phyloP scores from a whole-genome alignment of 2,329 filamentous ascomycete genomes.

The Penicillium sp. region DNA sequence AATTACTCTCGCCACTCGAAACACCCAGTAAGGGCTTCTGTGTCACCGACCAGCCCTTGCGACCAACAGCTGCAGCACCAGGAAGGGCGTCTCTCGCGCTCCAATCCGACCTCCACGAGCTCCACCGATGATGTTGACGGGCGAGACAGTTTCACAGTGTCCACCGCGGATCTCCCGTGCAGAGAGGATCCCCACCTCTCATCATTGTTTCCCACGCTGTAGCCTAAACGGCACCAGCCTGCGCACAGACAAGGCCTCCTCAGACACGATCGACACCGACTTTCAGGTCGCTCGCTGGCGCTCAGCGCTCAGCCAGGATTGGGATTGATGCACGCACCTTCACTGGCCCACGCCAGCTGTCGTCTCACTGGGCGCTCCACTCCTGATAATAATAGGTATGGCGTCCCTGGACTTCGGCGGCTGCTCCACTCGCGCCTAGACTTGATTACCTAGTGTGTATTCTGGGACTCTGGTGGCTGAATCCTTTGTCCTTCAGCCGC shows the following conservation, averaged over 20 bases:
- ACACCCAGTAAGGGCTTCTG: slow-evolving; percentile 7
- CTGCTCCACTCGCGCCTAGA: slow-evolving; percentile 19
- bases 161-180: slow-evolving; percentile 9
- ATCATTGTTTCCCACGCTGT: neutral
- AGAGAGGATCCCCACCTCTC: neutral
- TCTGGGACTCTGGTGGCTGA: slow-evolving; percentile 10
- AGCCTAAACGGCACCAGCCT: neutral
- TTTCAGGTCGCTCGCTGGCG: slow-evolving; percentile 1
- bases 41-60: slow-evolving; percentile 15
- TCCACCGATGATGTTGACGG: slow-evolving; percentile 3
- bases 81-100: slow-evolving; percentile 7
- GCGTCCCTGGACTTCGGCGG: slow-evolving; percentile 3
- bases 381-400: slow-evolving; percentile 22
- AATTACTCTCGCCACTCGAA: too few relatives aligned
- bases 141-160: slow-evolving; percentile 13
- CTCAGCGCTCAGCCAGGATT: slow-evolving; percentile 4
- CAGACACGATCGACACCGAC: slow-evolving; percentile 17
- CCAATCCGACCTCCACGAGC: slow-evolving; percentile 9
- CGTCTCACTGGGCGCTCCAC: slow-evolving; percentile 15
- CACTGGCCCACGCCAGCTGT: slow-evolving; percentile 14
- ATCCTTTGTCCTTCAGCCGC: slow-evolving; percentile 12
- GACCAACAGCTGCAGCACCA: slow-evolving; percentile 2
- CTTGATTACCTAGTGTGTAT: slow-evolving; percentile 13
- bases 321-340: slow-evolving; percentile 4
- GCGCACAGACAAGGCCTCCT: neutral